Evolutionary conservation across 2,329 filamentous ascomycete genomes (phyloP).

Genomic region (Colletotrichum phormii): DNA sequence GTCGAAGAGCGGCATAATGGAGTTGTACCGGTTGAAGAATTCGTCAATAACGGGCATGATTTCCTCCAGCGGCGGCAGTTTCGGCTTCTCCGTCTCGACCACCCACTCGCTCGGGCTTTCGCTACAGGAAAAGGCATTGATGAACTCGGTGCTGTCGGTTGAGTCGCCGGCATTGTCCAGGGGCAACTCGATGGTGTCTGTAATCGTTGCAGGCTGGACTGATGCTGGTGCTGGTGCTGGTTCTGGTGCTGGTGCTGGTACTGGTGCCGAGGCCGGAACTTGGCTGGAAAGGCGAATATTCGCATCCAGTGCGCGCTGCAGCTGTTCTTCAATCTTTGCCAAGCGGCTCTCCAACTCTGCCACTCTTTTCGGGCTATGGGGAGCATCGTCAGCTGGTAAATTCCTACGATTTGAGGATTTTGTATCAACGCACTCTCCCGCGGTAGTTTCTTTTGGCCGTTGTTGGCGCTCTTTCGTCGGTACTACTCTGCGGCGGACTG

Average conservation of each 20-base stretch:
- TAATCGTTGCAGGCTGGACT: not conserved
- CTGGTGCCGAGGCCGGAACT: not conserved
- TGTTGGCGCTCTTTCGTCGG: conserved; percentile 32
- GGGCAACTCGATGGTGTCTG: not conserved
- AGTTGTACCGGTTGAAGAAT: conserved; percentile 52
- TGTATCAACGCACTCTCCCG: conserved; percentile 2
- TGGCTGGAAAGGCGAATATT: conserved; percentile 11
- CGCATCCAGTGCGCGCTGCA: conserved; percentile 45
- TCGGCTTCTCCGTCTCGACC: conserved; percentile 33
- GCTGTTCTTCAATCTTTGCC: conserved; percentile 46
- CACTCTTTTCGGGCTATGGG: conserved; percentile 21
- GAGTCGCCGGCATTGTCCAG: not conserved
- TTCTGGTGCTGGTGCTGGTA: not conserved
- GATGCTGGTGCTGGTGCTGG: not conserved
- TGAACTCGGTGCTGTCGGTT: not conserved
- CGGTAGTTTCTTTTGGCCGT: conserved; percentile 23
- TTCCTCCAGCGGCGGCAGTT: conserved; percentile 48
- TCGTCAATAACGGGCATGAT: conserved; percentile 49
- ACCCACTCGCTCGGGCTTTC: conserved; percentile 22
- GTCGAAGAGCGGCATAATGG: conserved; percentile 51
- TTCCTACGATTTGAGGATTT: not conserved
- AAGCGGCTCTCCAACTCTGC: conserved; percentile 42
- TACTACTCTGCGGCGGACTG: conserved; percentile 41
- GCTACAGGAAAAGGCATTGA: conserved; percentile 5
- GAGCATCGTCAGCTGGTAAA: not conserved